phyloP scores from a whole-genome alignment of 495 filamentous ascomycete genomes.

The Hypoxylon fragiforme region DNA sequence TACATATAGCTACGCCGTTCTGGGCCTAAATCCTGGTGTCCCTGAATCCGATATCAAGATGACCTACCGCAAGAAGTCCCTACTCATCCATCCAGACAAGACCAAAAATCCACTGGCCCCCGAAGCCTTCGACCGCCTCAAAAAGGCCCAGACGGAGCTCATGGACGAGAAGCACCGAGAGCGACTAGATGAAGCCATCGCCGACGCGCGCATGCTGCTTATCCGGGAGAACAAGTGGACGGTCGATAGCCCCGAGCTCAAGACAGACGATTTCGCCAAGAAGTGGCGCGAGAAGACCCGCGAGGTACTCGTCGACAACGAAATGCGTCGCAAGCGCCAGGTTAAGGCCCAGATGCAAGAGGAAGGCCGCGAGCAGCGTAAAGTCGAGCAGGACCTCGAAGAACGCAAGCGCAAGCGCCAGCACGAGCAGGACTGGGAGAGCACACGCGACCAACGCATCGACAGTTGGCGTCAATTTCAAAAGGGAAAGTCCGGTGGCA shows the following conservation, averaged over 20 bases:
- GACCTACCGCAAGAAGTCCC: slow-evolving; percentile 91
- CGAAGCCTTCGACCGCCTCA: slow-evolving; percentile 94
- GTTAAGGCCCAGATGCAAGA: slow-evolving; percentile 94
- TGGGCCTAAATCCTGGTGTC: slow-evolving; percentile 94
- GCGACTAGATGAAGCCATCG: slow-evolving; percentile 89
- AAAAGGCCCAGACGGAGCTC: slow-evolving; percentile 87
- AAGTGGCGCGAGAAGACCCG: slow-evolving; percentile 93
- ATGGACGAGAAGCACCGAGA: slow-evolving; percentile 91
- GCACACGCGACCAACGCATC: slow-evolving; percentile 87
- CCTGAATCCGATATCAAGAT: slow-evolving; percentile 95
- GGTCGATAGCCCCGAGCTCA: slow-evolving; percentile 82
- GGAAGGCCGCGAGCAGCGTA: slow-evolving; percentile 87
- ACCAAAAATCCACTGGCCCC: slow-evolving; percentile 88
- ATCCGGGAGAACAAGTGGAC: slow-evolving; percentile 95
- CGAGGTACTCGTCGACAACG: slow-evolving; percentile 89
- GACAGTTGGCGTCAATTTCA: slow-evolving; percentile 93
- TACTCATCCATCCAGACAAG: slow-evolving; percentile 98
- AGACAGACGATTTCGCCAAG: slow-evolving; percentile 74
- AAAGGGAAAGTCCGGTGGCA: slow-evolving; percentile 61
- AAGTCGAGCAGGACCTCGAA: slow-evolving; percentile 84
- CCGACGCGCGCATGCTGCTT: slow-evolving; percentile 89
- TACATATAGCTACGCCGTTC: slow-evolving; percentile 77
- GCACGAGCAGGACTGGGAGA: slow-evolving; percentile 91
- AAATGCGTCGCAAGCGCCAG: slow-evolving; percentile 80
- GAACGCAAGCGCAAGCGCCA: slow-evolving; percentile 90